Conservation (phyloP, 2,329 filamentous ascomycete genomes). For the Xylaria sp. region DNA sequence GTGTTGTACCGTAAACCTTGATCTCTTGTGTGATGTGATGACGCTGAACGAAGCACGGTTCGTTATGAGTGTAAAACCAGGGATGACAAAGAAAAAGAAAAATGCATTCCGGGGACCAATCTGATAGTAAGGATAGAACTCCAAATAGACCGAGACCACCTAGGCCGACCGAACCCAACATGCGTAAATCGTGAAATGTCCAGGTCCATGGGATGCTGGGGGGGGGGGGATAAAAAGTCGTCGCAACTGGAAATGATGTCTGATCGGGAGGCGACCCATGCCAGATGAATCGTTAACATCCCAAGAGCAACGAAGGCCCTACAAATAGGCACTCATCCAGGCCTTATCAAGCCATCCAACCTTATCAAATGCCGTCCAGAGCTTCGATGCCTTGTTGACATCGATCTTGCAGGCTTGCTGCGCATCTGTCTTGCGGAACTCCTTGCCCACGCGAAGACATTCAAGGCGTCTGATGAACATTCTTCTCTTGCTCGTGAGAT, state of each 20-base stretch:
- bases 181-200: conserved; percentile 12
- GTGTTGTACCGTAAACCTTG: conserved; percentile 31
- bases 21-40: conserved; percentile 19
- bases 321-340: conserved; percentile 46
- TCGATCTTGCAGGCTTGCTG: conserved; percentile 98
- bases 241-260: background rate
- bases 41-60: conserved; percentile 14
- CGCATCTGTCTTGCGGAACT: conserved; percentile 92
- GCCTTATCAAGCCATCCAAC: conserved; percentile 76
- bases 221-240: too few species aligned
- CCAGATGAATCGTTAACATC: conserved; percentile 22
- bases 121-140: conserved; percentile 12
- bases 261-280: conserved; percentile 18
- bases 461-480: conserved; percentile 81
- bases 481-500: conserved; percentile 88
- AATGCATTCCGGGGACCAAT: conserved; percentile 23
- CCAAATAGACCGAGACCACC: conserved; percentile 5
- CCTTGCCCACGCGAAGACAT: conserved; percentile 69
- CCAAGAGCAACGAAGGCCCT: background rate
- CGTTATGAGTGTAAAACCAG: conserved; percentile 10
- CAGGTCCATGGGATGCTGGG: background rate
- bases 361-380: conserved; percentile 87
- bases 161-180: conserved; percentile 8
- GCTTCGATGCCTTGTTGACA: conserved; percentile 93
- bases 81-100: conserved; percentile 16